Percentiles rank a stretch among this genome's conserved stretches.
These are phyloP conservation scores for Botrytis tulipae DNA, from an alignment of 2,329 filamentous ascomycete genomes.

Conservation along the genomic window DNA sequence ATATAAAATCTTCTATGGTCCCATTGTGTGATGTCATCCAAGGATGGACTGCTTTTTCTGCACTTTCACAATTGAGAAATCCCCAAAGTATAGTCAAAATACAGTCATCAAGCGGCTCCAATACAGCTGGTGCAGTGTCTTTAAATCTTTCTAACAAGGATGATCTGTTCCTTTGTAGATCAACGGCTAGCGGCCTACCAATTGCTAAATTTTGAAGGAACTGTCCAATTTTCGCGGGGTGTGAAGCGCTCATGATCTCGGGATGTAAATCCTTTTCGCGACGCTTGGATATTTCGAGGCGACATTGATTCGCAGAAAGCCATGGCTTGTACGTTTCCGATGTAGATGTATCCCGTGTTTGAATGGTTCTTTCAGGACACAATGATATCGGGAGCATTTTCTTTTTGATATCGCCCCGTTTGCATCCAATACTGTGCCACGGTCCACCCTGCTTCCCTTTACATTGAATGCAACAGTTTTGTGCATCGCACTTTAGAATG, in stretches of 20 bases:
- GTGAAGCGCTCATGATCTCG: neutral
- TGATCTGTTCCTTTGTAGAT: neutral
- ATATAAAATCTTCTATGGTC: conserved; percentile 7
- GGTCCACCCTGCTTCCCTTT: conserved; percentile 11
- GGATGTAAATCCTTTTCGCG: neutral
- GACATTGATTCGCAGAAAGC: neutral
- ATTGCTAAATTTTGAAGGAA: conserved; percentile 7
- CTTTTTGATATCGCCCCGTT: conserved; percentile 21
- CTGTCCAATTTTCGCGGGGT: neutral
- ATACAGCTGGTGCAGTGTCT: neutral
- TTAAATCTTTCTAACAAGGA: neutral
- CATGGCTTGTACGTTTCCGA: neutral
- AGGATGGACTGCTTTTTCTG: neutral
- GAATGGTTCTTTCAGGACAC: neutral
- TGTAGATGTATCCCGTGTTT: neutral
- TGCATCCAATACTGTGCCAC: conserved; percentile 24
- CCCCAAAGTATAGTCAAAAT: conserved; percentile 20
- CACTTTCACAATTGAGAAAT: conserved; percentile 12
- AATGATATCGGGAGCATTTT: conserved; percentile 21
- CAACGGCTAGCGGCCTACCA: neutral
- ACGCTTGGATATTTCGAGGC: neutral
- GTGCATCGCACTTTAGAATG: conserved; percentile 8
- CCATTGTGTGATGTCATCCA: conserved; percentile 8
- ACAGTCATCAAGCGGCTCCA: conserved; percentile 19
- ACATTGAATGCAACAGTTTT: conserved; percentile 22